A percentile compares a stretch with the other conserved stretches of the same genome.
These are phyloP conservation scores for Aspergillus haitiensis DNA, from an alignment of 495 filamentous ascomycete species.

Conservation along the genomic window DNA sequence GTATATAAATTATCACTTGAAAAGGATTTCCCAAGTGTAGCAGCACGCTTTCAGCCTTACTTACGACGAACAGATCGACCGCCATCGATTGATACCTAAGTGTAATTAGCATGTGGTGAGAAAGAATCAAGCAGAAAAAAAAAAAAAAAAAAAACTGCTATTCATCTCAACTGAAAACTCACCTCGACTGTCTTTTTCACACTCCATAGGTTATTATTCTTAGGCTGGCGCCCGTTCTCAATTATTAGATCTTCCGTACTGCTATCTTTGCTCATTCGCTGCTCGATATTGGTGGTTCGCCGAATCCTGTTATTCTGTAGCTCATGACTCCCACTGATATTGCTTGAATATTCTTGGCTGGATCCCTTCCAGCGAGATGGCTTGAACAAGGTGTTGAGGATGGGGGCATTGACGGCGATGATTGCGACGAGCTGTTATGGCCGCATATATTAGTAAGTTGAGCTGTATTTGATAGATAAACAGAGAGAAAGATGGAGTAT, in stretches of 20 bases:
- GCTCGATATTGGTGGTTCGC: constrained; percentile 4
- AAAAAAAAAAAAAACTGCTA: neutral
- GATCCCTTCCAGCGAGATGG: constrained; percentile 6
- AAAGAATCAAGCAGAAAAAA: constrained; percentile 1
- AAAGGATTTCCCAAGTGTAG: neutral
- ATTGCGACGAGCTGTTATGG: neutral
- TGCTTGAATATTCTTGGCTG: neutral
- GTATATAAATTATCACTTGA: no score
- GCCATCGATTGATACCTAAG: neutral
- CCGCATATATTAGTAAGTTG: neutral
- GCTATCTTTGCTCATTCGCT: neutral
- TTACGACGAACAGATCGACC: neutral
- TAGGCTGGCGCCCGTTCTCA: neutral
- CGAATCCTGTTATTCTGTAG: constrained; percentile 6
- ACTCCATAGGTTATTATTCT: neutral
- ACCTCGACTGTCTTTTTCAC: constrained; percentile 1
- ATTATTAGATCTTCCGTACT: neutral
- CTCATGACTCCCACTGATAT: neutral
- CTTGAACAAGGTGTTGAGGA: constrained; percentile 3
- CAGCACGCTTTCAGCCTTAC: neutral
- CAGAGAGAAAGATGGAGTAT: neutral
- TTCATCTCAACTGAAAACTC: neutral
- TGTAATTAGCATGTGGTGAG: constrained; percentile 6
- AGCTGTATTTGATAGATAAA: neutral
- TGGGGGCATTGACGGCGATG: constrained; percentile 6